Evolutionary conservation across 2,329 filamentous ascomycete genomes (phyloP).

Genomic region (Cryphonectria carpinicola): DNA sequence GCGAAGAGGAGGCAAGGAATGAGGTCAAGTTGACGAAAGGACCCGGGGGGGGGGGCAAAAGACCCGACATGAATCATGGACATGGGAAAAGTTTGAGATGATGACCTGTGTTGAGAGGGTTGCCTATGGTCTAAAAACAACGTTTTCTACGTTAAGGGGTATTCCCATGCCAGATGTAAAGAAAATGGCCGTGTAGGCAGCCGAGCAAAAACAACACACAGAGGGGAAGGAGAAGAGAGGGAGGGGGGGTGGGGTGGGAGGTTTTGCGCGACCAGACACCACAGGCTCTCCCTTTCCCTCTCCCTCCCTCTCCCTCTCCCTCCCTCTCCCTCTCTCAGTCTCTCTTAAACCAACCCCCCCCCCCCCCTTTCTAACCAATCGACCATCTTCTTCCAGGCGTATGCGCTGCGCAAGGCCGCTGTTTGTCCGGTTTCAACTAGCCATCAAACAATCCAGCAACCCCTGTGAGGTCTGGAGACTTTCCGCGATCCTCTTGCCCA

Average conservation of each 20-base stretch:
- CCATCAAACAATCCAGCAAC: conserved; percentile 56
- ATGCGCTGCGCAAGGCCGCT: not conserved
- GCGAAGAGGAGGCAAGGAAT: not conserved
- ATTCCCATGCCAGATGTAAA: conserved; percentile 1
- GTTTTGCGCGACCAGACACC: not conserved
- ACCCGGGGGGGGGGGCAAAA: not conserved
- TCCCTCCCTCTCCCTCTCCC: too few relatives aligned
- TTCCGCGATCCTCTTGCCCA: conserved; percentile 31
- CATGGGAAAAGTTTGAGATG: not conserved
- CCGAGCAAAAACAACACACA: not conserved
- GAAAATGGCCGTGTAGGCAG: conserved; percentile 3
- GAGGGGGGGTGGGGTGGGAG: too few relatives aligned
- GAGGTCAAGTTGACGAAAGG: conserved; percentile 2
- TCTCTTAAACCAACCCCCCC: too few relatives aligned
- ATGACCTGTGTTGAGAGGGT: not conserved
- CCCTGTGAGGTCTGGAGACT: conserved; percentile 58
- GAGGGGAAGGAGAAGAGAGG: too few relatives aligned
- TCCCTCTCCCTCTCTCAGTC: too few relatives aligned
- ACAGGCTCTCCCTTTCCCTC: not conserved
- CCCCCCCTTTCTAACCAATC: not conserved
- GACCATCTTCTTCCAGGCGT: not conserved
- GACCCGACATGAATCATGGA: not conserved
- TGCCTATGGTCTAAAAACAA: conserved; percentile 3
- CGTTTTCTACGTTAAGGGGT: conserved; percentile 2
- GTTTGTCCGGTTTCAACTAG: conserved; percentile 2